phyloP scores from a whole-genome alignment of 2,329 filamentous ascomycete genomes.

The Fusarium xyrophilum region DNA sequence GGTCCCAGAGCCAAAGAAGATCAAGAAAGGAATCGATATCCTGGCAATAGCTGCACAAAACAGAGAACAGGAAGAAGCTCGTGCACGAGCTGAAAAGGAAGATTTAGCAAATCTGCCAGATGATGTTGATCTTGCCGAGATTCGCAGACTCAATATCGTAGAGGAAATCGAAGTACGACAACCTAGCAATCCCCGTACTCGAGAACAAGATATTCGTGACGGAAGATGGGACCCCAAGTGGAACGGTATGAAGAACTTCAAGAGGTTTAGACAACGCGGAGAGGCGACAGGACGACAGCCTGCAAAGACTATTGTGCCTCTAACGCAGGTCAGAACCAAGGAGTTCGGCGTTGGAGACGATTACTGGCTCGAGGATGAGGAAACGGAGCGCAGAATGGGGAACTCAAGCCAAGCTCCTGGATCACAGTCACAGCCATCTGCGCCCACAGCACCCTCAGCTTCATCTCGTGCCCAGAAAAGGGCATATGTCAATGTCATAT shows the following conservation, averaged over 20 bases:
- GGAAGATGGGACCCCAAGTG: slow-evolving; percentile 83
- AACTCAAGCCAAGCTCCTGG: slow-evolving; percentile 37
- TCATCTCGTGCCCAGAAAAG: slow-evolving; percentile 25
- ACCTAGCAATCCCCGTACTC: slow-evolving; percentile 41
- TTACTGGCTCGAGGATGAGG: slow-evolving; percentile 72
- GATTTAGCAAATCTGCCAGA: slow-evolving; percentile 60
- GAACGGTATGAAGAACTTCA: slow-evolving; percentile 97
- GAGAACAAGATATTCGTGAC: slow-evolving; percentile 59
- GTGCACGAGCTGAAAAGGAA: slow-evolving; percentile 60
- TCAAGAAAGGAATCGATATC: slow-evolving; percentile 71
- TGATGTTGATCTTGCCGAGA: slow-evolving; percentile 74
- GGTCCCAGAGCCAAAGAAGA: slow-evolving; percentile 47
- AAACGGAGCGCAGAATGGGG: slow-evolving; percentile 43
- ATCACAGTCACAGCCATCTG: slow-evolving; percentile 28
- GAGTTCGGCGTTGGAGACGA: slow-evolving; percentile 77
- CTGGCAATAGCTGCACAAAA: slow-evolving; percentile 68
- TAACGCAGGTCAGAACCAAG: slow-evolving; percentile 75
- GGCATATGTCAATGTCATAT: slow-evolving; percentile 41
- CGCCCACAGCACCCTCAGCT: slow-evolving; percentile 11
- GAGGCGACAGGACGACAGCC: slow-evolving; percentile 53
- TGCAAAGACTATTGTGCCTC: slow-evolving; percentile 67
- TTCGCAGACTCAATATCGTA: slow-evolving; percentile 76
- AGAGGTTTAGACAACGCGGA: slow-evolving; percentile 75
- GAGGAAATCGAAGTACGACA: slow-evolving; percentile 74
- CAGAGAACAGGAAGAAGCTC: slow-evolving; percentile 72